These are phyloP conservation scores for Avena atlantica DNA, from an alignment of 176 grass and related monocot genomes.

Conservation along the genomic window DNA sequence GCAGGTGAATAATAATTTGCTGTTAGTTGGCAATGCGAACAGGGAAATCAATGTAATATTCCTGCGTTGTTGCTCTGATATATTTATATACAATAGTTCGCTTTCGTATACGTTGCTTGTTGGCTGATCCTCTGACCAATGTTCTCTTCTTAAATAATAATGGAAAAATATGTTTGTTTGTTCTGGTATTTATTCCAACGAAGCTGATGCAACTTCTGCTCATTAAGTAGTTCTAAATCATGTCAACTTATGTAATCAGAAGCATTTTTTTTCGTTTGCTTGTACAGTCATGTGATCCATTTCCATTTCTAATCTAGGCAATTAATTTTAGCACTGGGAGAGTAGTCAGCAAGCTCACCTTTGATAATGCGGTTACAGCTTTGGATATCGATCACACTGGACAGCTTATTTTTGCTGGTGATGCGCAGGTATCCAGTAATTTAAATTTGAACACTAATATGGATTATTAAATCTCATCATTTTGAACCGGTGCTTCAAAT, in stretches of 20 bases:
- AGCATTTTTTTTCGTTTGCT: slow-evolving; percentile 19
- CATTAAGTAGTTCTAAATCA: slow-evolving; percentile 34
- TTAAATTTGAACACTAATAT: slow-evolving; percentile 25
- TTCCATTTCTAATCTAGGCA: slow-evolving; percentile 58
- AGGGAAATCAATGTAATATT: slow-evolving; percentile 91
- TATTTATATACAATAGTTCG: slow-evolving; percentile 14
- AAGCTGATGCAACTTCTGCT: neutral
- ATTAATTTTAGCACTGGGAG: slow-evolving; percentile 99
- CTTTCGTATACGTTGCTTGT: neutral
- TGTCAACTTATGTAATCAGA: slow-evolving; percentile 7
- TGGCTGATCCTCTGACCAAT: no score
- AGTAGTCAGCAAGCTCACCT: slow-evolving; percentile 85
- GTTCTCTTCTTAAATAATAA: slow-evolving; percentile 15
- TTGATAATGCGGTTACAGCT: slow-evolving; percentile 92
- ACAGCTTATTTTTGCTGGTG: slow-evolving; percentile 90
- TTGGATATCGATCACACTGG: slow-evolving; percentile 96
- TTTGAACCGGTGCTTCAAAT: slow-evolving; percentile 41
- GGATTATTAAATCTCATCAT: slow-evolving; percentile 22
- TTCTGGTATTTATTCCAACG: slow-evolving; percentile 20
- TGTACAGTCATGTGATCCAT: slow-evolving; percentile 31
- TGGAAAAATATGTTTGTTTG: slow-evolving; percentile 14
- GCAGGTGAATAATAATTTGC: slow-evolving; percentile 99
- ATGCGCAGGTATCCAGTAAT: slow-evolving; percentile 71
- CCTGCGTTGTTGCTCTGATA: slow-evolving; percentile 24
- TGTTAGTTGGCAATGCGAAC: slow-evolving; percentile 86